Base-by-base conservation (phyloP, 1,284 basidiomycete genomes). In the Trichosporon ovoides region DNA sequence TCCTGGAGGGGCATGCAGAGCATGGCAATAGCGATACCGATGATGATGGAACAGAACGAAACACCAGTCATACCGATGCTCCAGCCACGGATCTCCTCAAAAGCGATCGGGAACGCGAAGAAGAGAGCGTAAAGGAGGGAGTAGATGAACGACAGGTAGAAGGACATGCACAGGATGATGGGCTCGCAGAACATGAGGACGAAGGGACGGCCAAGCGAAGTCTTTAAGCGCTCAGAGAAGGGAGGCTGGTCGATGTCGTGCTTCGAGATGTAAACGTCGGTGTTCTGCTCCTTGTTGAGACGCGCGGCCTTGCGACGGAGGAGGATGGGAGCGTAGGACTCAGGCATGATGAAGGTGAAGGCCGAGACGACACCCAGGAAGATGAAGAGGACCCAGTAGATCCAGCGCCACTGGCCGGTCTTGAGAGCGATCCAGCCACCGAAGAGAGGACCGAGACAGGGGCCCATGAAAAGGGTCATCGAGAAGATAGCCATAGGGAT, bases 91-190 rank as follows among this genome's bases (percentile, higher is more conserved):
- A 73, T 72, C 58, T 74, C 68, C 52, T 69, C 68, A 56, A 75
- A 79, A 12, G 70, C 69, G 53, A 74, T 69, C 3, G 74, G 74
- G 65, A 74, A 74, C 16, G 72, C 72, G 34, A 75, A 74, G 70
- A 77, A 77, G 48, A 68, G 66, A 22, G 68, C 66, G 67, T 75
- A 75, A 2, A 76, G 67, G 10, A 75, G 64, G 54, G 69, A 66
- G 67, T 81, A 81, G 51, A 81, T 71, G 64, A 81, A 79, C 10
- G 73, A 73, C 5, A 80, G 67, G 70, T 79, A 81, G 54, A 81
- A 62, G 1, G 76, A 76, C 64, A 80, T 76, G 63, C 74, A 74
- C 33, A 79, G 60, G n/a, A 79, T 71, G 61, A 80, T 77, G 1
- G 73, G 68, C 65, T 80, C 79, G 31, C 66, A 66, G 63, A 77